Percentiles rank a stretch among this genome's conserved stretches.
Evolutionary conservation across 441 rosid species (phyloP).

Genomic region (Euphorbia corollata): DNA sequence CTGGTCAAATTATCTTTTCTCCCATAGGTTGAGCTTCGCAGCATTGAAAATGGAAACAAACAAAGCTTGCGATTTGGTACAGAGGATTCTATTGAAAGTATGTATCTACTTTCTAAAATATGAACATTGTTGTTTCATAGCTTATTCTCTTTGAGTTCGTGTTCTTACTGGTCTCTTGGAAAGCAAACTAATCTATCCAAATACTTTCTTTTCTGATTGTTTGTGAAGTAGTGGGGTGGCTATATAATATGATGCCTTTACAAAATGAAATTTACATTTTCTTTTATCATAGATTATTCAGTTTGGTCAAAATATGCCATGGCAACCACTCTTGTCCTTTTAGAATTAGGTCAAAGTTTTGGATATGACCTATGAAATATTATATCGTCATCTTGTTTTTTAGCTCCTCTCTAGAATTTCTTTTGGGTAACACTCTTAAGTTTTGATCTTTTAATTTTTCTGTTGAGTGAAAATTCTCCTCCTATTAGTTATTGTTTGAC

Average conservation of each 20-base stretch:
- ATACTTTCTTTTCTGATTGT: neutral
- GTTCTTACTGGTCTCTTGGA: neutral
- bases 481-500: neutral
- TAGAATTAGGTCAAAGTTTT: neutral
- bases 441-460: neutral
- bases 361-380: neutral
- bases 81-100: conserved; percentile 90
- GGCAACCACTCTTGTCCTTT: neutral
- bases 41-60: conserved; percentile 77
- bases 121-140: neutral
- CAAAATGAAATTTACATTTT: neutral
- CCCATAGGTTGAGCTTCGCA: conserved; percentile 78
- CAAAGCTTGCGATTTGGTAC: conserved; percentile 74
- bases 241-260: neutral
- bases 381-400: neutral
- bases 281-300: neutral
- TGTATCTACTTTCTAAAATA: conserved; percentile 21
- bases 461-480: neutral
- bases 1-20: conserved; percentile 4
- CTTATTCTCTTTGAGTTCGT: neutral
- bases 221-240: neutral
- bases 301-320: neutral
- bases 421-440: neutral
- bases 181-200: neutral
- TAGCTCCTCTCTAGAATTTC: neutral